Conservation (phyloP, 306 rosid genomes). For the Cotoneaster glaucophyllus region DNA sequence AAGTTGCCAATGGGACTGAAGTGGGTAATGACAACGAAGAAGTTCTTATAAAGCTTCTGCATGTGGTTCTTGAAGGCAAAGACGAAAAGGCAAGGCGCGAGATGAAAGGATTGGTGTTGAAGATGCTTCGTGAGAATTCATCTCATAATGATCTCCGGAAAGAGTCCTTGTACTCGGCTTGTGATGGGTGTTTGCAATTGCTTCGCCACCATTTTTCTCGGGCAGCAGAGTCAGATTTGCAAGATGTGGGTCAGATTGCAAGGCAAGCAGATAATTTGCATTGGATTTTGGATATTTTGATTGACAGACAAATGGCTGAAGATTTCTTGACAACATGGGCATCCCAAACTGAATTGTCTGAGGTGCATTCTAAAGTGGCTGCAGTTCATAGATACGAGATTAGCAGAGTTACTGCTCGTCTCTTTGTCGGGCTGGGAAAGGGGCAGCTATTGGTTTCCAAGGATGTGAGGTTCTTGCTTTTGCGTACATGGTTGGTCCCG, state of each 20-base stretch:
- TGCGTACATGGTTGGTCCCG: slow-evolving; percentile 89
- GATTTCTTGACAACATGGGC: slow-evolving; percentile 91
- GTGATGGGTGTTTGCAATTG: slow-evolving; percentile 73
- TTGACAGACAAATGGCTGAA: slow-evolving; percentile 88
- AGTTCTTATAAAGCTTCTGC: slow-evolving; percentile 78
- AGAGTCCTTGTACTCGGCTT: slow-evolving; percentile 71
- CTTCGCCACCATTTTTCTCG: slow-evolving; percentile 52
- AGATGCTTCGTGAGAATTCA: slow-evolving; percentile 88
- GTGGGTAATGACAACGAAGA: slow-evolving; percentile 79
- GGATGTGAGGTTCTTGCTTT: slow-evolving; percentile 74
- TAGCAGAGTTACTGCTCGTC: slow-evolving; percentile 85
- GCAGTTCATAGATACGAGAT: slow-evolving; percentile 84
- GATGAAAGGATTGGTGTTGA: slow-evolving; percentile 85
- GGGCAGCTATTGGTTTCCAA: slow-evolving; percentile 86
- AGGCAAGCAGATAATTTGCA: slow-evolving; percentile 89
- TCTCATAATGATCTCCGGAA: slow-evolving; percentile 74
- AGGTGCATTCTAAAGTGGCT: slow-evolving; percentile 71
- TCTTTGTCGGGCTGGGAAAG: slow-evolving; percentile 89
- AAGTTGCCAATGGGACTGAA: slow-evolving; percentile 53
- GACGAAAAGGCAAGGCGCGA: slow-evolving; percentile 96
- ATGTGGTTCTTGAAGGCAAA: slow-evolving; percentile 95
- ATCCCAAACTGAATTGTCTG: slow-evolving; percentile 73
- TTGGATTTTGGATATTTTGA: slow-evolving; percentile 93
- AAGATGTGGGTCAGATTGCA: slow-evolving; percentile 71
- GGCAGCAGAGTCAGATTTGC: slow-evolving; percentile 54